Evolutionary conservation across 345 rosid species (phyloP).

Genomic region (Murraya paniculata): DNA sequence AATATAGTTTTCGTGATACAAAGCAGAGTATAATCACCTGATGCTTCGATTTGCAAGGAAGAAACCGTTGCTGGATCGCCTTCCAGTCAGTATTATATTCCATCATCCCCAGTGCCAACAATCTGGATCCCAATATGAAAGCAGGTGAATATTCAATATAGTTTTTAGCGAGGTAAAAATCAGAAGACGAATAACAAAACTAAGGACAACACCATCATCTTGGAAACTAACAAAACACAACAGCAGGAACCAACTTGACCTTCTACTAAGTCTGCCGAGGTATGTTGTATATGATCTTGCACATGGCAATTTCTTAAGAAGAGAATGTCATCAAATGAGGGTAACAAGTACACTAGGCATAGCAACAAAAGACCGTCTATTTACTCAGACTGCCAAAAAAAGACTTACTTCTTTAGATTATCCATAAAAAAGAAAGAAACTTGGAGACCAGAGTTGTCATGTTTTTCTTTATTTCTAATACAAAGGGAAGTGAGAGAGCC

Average conservation of each 20-base stretch:
- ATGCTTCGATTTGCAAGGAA: slow-evolving; percentile 95
- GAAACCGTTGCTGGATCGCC: slow-evolving; percentile 86
- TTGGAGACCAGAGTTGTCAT: neutral
- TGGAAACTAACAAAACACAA: neutral
- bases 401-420: neutral
- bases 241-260: neutral
- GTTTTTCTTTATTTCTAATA: neutral
- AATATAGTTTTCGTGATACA: neutral
- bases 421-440: neutral
- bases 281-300: neutral
- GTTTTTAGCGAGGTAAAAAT: neutral
- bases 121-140: slow-evolving; percentile 38
- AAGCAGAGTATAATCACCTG: slow-evolving; percentile 47
- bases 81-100: slow-evolving; percentile 93
- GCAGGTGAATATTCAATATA: slow-evolving; percentile 6
- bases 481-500: neutral
- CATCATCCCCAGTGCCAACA: slow-evolving; percentile 86
- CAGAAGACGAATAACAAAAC: neutral
- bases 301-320: neutral
- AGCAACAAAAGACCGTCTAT: neutral
- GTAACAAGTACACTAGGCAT: neutral
- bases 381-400: neutral
- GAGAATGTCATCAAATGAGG: neutral
- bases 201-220: neutral
- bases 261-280: neutral